Evolutionary conservation across 345 rosid species (phyloP), one percentile per base, ranked within the genome.

Genomic region (Sisymbrium irio): DNA sequence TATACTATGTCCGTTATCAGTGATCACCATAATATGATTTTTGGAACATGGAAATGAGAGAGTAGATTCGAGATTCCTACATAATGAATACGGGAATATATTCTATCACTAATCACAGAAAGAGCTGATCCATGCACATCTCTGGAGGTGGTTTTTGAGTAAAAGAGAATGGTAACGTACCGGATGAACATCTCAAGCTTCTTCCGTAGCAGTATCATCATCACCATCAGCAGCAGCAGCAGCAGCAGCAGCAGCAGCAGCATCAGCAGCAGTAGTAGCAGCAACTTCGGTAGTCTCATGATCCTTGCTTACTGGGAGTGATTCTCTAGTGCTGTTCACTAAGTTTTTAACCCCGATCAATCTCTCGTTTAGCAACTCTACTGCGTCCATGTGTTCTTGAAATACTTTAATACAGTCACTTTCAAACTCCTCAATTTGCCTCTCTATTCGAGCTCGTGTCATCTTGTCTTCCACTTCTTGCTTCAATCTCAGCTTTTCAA

Each of bases 391-490:
- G 59, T 69, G 59, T 7, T 42, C 77, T 65, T 85, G 67, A 45
- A 87, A 80, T 78, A 63, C 77, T 5, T 9, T 42, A 37, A 61
- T 33, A 79, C 83, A 89, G n/a, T 10, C 66, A 5, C n/a, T 72
- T 81, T 74, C 90, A 65, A 89, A 81, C 42, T 85, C 95, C 73
- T 80, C 79, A 33, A 89, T 33, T 69, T 80, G 81, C 40, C 77
- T 81, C 79, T 88, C 85, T 19, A 76, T 60, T 51, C 70, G 28
- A 62, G 25, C 19, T 7, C 73, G 73, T 33, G 58, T 71, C 57
- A 73, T 68, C 83, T 81, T 87, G 46, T 85, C 87, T 76, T 91
- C 98, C 78, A 81, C 91, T 83, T 87, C 93, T 80, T 76, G 83
- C 82, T 82, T 87, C 80, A 81, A 18, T 8, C 79, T 87, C 71